Conservation (phyloP, 2,329 filamentous ascomycete species). For the Arthrobotrys sinensis region DNA sequence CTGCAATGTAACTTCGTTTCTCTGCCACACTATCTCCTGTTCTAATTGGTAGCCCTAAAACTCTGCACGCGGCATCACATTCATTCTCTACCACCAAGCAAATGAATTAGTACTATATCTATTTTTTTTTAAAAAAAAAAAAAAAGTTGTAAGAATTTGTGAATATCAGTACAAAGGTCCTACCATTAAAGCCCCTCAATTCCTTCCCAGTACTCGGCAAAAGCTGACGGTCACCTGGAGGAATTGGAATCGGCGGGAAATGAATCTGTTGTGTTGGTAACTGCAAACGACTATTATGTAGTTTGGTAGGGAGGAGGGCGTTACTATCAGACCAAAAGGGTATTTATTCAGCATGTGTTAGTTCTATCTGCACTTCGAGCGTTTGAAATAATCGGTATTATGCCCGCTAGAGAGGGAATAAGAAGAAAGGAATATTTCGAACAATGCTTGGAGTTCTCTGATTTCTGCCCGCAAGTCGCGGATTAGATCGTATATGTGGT, state of each 20-base stretch:
- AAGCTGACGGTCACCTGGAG: conserved; percentile 10
- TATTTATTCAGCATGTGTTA: not conserved
- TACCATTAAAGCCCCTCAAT: conserved; percentile 6
- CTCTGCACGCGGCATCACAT: conserved; percentile 17
- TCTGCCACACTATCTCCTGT: not conserved
- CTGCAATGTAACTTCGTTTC: not conserved
- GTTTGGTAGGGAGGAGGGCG: conserved; percentile 7
- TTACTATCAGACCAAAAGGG: not conserved
- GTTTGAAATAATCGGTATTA: not conserved
- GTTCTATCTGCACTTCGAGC: not conserved
- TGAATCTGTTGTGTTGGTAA: conserved; percentile 18
- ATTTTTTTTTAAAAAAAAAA: not conserved
- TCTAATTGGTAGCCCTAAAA: not conserved
- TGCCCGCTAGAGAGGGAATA: no score
- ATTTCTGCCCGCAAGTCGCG: not conserved
- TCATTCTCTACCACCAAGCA: not conserved
- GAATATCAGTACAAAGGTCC: not conserved
- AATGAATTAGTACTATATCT: not conserved
- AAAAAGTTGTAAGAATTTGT: not conserved
- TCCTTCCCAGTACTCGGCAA: not conserved
- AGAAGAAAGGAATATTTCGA: not conserved
- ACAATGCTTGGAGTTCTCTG: conserved; percentile 2
- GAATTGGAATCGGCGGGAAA: conserved; percentile 10
- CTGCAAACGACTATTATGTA: conserved; percentile 10
- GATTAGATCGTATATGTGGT: not conserved